These are phyloP conservation scores for Scytalidium sp. DNA, from an alignment of 2,329 filamentous ascomycete species.

Conservation along the genomic window DNA sequence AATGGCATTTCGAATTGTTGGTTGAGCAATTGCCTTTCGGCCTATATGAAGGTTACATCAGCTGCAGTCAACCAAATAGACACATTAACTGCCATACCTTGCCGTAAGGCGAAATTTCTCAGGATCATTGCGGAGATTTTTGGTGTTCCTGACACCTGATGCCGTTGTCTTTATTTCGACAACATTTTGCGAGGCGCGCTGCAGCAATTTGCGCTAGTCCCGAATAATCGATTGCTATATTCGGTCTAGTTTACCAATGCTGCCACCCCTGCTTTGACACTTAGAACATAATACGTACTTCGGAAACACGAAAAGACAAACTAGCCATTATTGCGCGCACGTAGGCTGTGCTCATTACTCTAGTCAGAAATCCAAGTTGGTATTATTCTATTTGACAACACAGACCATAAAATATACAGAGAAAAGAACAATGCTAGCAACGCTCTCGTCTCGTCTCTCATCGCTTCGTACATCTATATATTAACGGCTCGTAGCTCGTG, in stretches of 20 bases:
- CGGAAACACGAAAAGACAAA: too few species aligned
- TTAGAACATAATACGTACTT: too few species aligned
- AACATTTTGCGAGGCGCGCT: constrained; percentile 22
- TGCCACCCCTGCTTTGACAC: too few species aligned
- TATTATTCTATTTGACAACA: neutral
- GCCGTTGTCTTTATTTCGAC: constrained; percentile 2
- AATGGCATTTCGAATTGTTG: constrained; percentile 32
- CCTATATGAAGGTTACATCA: constrained; percentile 43
- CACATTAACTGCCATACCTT: constrained; percentile 39
- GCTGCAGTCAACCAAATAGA: neutral
- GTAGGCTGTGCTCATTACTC: too few species aligned
- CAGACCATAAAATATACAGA: neutral
- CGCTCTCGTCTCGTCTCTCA: constrained; percentile 7
- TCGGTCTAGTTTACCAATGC: neutral
- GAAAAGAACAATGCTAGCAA: constrained; percentile 4
- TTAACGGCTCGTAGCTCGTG: constrained; percentile 56
- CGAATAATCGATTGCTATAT: neutral
- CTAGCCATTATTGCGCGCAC: too few species aligned
- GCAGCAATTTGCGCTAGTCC: constrained; percentile 13
- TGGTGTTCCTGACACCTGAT: constrained; percentile 3
- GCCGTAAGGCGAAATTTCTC: constrained; percentile 51
- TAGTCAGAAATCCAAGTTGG: neutral
- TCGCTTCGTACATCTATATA: constrained; percentile 2
- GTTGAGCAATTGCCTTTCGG: constrained; percentile 48
- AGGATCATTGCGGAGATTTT: constrained; percentile 46